phyloP scores from a whole-genome alignment of 805 yeast genomes.

The Sugiyamaella mastotermitis region DNA sequence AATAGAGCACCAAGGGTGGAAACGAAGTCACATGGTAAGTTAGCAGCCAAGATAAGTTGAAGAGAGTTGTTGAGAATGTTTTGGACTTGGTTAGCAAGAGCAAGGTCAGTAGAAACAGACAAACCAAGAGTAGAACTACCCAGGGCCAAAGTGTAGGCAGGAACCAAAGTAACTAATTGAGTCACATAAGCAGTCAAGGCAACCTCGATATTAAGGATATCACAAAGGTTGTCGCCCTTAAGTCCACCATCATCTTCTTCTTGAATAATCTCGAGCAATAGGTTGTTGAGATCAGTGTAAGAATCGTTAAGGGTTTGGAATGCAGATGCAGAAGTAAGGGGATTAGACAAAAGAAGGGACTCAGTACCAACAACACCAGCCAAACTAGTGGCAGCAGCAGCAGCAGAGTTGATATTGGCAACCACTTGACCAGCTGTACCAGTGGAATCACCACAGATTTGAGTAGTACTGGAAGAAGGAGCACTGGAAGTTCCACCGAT shows the following conservation, averaged over 20 bases:
- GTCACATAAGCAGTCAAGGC: constrained; percentile 2
- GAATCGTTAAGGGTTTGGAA: neutral
- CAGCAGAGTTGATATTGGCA: constrained; percentile 3
- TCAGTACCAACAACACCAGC: constrained; percentile 1
- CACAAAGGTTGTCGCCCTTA: constrained; percentile 3
- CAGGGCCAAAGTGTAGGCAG: constrained; percentile 1
- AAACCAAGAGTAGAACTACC: constrained; percentile 1
- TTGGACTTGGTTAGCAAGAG: constrained; percentile 2
- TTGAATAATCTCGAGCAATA: neutral
- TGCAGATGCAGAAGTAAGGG: constrained; percentile 1
- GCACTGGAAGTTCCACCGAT: neutral
- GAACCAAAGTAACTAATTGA: neutral
- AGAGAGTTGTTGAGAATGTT: constrained; percentile 1
- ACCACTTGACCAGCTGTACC: constrained; percentile 5
- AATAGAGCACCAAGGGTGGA: constrained; percentile 1
- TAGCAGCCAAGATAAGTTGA: constrained; percentile 1
- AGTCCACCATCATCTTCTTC: constrained; percentile 4
- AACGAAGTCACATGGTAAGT: constrained; percentile 4
- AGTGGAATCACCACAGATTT: constrained; percentile 4
- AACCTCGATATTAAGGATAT: constrained; percentile 3
- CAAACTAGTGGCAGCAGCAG: constrained; percentile 2
- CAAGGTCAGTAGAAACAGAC: neutral
- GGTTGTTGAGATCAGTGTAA: neutral
- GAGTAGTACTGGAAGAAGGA: neutral
- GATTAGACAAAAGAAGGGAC: neutral